phyloP scores from a whole-genome alignment of 2,329 filamentous ascomycete genomes.

The Fragosphaeria purpurea region DNA sequence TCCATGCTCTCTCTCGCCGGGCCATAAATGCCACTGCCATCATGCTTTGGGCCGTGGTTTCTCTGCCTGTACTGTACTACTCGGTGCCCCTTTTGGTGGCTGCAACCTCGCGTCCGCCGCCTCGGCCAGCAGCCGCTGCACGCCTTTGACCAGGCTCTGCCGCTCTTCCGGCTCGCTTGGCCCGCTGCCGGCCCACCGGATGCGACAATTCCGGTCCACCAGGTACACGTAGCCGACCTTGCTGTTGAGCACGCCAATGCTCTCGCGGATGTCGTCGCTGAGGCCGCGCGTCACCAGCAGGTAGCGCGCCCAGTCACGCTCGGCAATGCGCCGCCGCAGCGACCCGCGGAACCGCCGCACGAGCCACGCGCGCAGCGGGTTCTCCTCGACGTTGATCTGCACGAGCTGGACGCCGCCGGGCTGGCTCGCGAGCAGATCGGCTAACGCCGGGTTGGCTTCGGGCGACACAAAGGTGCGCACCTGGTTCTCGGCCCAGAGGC shows the following conservation, averaged over 20 bases:
- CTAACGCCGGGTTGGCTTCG: conserved; percentile 59
- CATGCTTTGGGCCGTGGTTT: too few relatives aligned
- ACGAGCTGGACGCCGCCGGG: conserved; percentile 58
- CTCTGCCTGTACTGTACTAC: too few relatives aligned
- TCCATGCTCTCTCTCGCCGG: too few relatives aligned
- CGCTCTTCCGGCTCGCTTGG: conserved; percentile 55
- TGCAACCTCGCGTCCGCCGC: background rate
- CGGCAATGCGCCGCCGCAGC: conserved; percentile 38
- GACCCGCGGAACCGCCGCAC: conserved; percentile 46
- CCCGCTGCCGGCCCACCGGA: conserved; percentile 88
- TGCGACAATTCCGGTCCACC: conserved; percentile 75
- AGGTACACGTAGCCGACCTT: conserved; percentile 94
- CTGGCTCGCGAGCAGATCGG: conserved; percentile 46
- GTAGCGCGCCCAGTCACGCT: conserved; percentile 49
- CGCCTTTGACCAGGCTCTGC: conserved; percentile 53
- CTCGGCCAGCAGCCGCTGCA: conserved; percentile 46
- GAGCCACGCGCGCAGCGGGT: conserved; percentile 54
- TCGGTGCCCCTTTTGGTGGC: too few relatives aligned
- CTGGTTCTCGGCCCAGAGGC: conserved; percentile 78
- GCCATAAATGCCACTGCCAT: too few relatives aligned
- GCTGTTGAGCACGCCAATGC: conserved; percentile 66
- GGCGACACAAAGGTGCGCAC: conserved; percentile 59
- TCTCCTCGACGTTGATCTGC: conserved; percentile 84
- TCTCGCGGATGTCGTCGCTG: conserved; percentile 51
- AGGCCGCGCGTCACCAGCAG: conserved; percentile 51